phyloP scores from a whole-genome alignment of 1,284 basidiomycete species.

The Mycena citricolor region DNA sequence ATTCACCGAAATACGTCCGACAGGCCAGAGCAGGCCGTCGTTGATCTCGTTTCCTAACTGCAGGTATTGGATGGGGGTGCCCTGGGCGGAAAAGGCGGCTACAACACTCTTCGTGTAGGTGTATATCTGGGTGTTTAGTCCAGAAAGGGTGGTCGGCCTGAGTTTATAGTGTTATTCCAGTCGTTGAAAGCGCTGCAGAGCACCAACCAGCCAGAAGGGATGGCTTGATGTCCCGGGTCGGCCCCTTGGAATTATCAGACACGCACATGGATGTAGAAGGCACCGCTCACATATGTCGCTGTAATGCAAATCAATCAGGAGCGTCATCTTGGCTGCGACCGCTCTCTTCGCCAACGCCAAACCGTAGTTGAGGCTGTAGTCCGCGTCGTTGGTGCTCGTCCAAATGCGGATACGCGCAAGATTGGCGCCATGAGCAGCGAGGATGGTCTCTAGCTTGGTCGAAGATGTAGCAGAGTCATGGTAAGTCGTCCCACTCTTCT shows the following conservation, averaged over 20 bases:
- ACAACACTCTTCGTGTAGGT: slow-evolving; percentile 54
- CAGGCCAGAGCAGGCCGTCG: slow-evolving; percentile 62
- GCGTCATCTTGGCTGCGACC: slow-evolving; percentile 54
- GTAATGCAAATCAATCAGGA: slow-evolving; percentile 61
- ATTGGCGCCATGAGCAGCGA: slow-evolving; percentile 54
- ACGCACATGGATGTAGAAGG: slow-evolving; percentile 2
- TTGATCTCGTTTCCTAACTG: slow-evolving; percentile 67
- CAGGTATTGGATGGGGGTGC: slow-evolving; percentile 55
- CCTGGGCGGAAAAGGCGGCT: slow-evolving; percentile 48
- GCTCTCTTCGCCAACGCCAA: slow-evolving; percentile 57
- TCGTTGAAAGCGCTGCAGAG: slow-evolving; percentile 41
- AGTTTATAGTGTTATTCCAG: slow-evolving; percentile 34
- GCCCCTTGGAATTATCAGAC: slow-evolving; percentile 45
- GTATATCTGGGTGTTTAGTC: slow-evolving; percentile 21
- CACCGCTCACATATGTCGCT: slow-evolving; percentile 56
- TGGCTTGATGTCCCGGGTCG: slow-evolving; percentile 60
- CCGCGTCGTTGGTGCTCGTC: slow-evolving; percentile 49
- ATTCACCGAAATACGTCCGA: slow-evolving; percentile 52
- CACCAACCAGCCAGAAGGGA: slow-evolving; percentile 50
- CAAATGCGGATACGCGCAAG: slow-evolving; percentile 60
- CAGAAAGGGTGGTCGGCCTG: slow-evolving; percentile 17
- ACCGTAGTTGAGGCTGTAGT: slow-evolving; percentile 55
- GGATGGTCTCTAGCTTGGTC: slow-evolving; percentile 51
- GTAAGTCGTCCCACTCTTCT: slow-evolving; percentile 49
- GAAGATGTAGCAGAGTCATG: slow-evolving; percentile 41